Conservation (phyloP, 139 green algal species). For the Chlorella ohadii region DNA sequence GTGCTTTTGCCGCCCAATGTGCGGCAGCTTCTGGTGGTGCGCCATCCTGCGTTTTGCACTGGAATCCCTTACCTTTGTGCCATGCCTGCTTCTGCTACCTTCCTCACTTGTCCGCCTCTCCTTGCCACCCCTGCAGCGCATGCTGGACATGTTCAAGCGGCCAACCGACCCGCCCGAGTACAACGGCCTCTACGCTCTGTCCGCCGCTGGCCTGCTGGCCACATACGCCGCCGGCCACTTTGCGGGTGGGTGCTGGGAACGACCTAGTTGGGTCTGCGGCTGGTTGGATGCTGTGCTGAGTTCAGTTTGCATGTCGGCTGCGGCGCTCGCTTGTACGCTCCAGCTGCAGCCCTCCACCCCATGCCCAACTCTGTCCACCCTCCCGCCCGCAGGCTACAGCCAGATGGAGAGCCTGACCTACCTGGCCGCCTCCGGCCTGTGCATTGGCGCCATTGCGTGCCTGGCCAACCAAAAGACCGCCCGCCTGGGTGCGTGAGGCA, state of each 20-base stretch:
- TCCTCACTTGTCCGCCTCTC: neutral
- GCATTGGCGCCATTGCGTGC: conserved; percentile 89
- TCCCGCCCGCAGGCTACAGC: conserved; percentile 49
- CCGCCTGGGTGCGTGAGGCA: conserved; percentile 46
- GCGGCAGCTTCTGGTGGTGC: too few species aligned
- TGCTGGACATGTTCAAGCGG: conserved; percentile 96
- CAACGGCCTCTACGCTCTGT: conserved; percentile 78
- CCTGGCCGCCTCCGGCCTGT: conserved; percentile 74
- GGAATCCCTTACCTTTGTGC: neutral
- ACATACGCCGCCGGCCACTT: conserved; percentile 58
- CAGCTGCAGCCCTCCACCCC: too few species aligned
- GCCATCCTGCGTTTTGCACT: too few species aligned
- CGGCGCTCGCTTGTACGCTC: too few species aligned
- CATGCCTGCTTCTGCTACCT: neutral
- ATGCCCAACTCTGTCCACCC: too few species aligned
- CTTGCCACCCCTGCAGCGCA: conserved; percentile 51
- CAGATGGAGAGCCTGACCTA: conserved; percentile 80
- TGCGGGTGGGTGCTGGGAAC: conserved; percentile 21
- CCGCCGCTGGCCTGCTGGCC: conserved; percentile 58
- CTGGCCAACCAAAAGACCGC: conserved; percentile 83
- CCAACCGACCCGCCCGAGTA: conserved; percentile 84
- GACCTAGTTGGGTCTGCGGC: too few species aligned
- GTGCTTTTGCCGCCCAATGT: too few species aligned
- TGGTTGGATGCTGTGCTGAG: too few species aligned
- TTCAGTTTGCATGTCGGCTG: too few species aligned